phyloP scores from a whole-genome alignment of 164 flowering plant species.

The Paratinospora sagittata region DNA sequence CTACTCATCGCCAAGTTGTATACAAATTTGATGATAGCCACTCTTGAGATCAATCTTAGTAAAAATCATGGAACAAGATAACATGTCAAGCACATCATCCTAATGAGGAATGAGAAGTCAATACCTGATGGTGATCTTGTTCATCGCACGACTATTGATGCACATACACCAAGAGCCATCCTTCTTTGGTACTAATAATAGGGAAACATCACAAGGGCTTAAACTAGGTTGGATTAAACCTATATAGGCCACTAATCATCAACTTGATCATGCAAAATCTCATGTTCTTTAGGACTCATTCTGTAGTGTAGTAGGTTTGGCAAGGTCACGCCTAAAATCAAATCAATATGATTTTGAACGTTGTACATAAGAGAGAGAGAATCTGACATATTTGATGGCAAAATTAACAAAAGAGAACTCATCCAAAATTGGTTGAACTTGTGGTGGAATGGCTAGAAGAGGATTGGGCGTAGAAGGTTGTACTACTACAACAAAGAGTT shows the following conservation, averaged over 20 bases:
- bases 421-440: neutral
- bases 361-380: neutral
- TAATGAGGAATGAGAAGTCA: too few relatives aligned
- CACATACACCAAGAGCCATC: constrained; percentile 3
- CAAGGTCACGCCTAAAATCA: neutral
- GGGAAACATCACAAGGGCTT: neutral
- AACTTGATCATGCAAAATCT: neutral
- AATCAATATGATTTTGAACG: constrained; percentile 3
- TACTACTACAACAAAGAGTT: too few relatives aligned
- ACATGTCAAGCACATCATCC: constrained; percentile 4
- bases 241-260: neutral
- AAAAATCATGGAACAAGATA: neutral
- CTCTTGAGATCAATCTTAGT: neutral
- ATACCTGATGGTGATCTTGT: too few relatives aligned
- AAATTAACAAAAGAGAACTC: neutral
- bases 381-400: neutral
- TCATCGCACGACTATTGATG: too few relatives aligned
- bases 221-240: too few relatives aligned
- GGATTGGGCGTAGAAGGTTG: neutral
- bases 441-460: neutral
- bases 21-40: too few relatives aligned
- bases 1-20: neutral
- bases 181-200: neutral
- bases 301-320: constrained; percentile 6
- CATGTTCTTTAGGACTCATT: constrained; percentile 1